Base-by-base conservation (phyloP, 1,284 basidiomycete genomes). In the Jaminaea rosea region DNA sequence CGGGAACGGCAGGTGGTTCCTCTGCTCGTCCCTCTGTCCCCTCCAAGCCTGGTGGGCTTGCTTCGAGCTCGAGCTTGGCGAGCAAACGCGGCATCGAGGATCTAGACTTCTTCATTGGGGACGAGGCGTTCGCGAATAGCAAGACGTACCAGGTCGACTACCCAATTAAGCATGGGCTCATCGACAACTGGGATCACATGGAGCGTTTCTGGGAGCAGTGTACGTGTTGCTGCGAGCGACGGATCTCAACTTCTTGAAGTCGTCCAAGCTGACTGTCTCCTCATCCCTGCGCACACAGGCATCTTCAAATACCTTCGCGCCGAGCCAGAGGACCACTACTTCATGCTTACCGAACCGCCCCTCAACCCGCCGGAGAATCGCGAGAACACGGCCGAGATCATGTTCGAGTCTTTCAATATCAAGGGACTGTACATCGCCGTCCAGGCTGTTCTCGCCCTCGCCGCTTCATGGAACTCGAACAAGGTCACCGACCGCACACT, bases 141-240 rank as follows among this genome's bases (percentile, higher is more conserved):
- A 96, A 92, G 79, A 72, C 71, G 36, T 99, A 98, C 77, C 85
- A 87, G 36, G 83, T 98, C 15, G 87, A 93, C 76, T 96, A 97
- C 76, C 94, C 94, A 21, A 97, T 98, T 73, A 83, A 88, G 51
- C 94, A 99, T 74, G 94, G 94, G 32, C 85, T 90, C 84, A 96
- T 98, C 72, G 94, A 98, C 63, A 97, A 98, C 74, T 99, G 94
- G 94, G 94, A 98, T 77, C 84, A 94, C 69, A 99, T 99, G 94
- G 94, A 98, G 76, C 81, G 94, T 9, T 98, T 92, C 77, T 98
- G 93, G 94, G 92, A 97, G 76, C 93, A 98, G 79, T 90, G 87
- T n/a, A n/a, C n/a, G n/a, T n/a, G n/a, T n/a, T n/a, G n/a, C n/a
- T n/a, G n/a, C n/a, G n/a, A n/a, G n/a, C 64, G n/a, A n/a, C n/a